Conservation (phyloP, 2,329 filamentous ascomycete genomes). For the Paracamarosporium sp. region DNA sequence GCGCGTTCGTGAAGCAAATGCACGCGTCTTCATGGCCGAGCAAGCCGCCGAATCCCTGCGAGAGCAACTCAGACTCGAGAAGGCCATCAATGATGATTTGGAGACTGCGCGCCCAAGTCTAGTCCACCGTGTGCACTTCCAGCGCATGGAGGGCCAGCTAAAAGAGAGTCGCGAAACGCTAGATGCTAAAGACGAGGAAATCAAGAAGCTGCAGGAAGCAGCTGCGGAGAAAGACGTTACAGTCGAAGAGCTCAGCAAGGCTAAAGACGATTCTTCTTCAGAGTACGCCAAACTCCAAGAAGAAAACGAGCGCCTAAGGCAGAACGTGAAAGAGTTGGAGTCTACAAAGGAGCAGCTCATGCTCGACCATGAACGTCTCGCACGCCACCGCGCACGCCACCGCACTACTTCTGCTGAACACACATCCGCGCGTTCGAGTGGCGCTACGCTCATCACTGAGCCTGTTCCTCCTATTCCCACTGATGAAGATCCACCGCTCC, state of each 20-base stretch:
- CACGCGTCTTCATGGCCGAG: constrained; percentile 30
- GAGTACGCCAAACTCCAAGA: constrained; percentile 28
- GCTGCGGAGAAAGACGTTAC: constrained; percentile 25
- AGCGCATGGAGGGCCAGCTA: constrained; percentile 40
- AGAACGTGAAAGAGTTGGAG: constrained; percentile 29
- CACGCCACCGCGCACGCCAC: constrained; percentile 28
- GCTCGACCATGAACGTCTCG: constrained; percentile 39
- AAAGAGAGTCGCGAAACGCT: constrained; percentile 32
- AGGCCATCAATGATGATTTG: constrained; percentile 35
- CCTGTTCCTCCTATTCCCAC: constrained; percentile 1
- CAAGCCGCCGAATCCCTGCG: constrained; percentile 31
- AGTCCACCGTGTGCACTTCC: constrained; percentile 42
- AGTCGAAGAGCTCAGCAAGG: constrained; percentile 25
- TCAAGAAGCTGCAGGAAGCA: constrained; percentile 21
- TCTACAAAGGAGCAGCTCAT: constrained; percentile 38
- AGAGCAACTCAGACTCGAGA: constrained; percentile 33
- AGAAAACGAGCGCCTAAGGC: constrained; percentile 35
- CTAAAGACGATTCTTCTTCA: constrained; percentile 21
- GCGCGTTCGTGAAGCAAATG: constrained; percentile 36
- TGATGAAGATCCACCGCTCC: constrained; percentile 16
- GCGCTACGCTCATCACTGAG: constrained; percentile 36
- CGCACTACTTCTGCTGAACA: constrained; percentile 28
- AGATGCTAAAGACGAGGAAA: constrained; percentile 27
- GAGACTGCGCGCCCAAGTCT: constrained; percentile 38
- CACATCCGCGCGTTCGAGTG: constrained; percentile 38